Base-by-base conservation (phyloP, 768 basidiomycete genomes). In the Nevesoporus exiguus region DNA sequence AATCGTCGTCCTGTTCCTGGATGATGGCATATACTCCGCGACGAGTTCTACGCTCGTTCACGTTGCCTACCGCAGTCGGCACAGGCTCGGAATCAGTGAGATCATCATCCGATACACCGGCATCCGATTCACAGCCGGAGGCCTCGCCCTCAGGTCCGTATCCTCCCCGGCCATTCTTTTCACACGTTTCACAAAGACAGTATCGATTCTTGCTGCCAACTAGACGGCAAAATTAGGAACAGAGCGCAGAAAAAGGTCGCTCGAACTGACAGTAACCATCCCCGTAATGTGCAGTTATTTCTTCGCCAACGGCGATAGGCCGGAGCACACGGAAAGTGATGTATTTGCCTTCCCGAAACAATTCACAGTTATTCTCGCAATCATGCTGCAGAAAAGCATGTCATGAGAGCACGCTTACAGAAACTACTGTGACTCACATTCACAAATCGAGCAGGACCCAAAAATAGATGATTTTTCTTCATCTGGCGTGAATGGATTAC, bases 391-490 rank as follows among this genome's bases (percentile, higher is more conserved):
- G n/a, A 44, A 24, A 47, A 46, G 31, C 25, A 34, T 29, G 39
- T 21, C 47, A 41, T 45, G 21, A 55, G 53, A 21, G 22, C 17
- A 30, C 37, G 29, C 14, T 47, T 40, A 46, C 43, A 29, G 7
- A 52, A 27, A 42, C 24, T 14, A 42, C 21, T 33, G 59, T 49
- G 37, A 73, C 88, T 79, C 71, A 93, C 91, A 68, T 93, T 93
- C 57, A 93, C 91, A 74, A 93, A 93, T 66, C 91, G 86, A 73
- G 91, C 92, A 47, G 91, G 92, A 10, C 91, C 91, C 67, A 93
- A 76, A 75, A 93, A 93, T 65, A 93, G 77, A 74, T 93, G 90
- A 64, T 91, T 93, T 73, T 90, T 90, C 77, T 93, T 93, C 81
- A 90, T 86, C 70, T 90, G 88, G 65, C 87, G 89, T 31, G 90